Conservation (phyloP, 2,329 filamentous ascomycete species). For the Ramichloridium luteum region DNA sequence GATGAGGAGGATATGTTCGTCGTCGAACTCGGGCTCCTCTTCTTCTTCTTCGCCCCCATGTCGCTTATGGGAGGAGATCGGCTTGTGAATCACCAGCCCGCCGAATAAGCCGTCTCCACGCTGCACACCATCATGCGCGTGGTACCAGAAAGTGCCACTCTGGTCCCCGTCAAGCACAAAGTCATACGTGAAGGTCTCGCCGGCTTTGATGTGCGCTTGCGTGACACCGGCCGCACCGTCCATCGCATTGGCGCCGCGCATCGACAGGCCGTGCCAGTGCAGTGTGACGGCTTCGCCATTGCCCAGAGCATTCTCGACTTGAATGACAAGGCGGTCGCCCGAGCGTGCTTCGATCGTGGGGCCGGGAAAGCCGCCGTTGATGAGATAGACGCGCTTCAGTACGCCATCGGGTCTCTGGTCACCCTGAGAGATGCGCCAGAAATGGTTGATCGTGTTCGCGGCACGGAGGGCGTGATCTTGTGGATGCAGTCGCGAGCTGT, state of each 20-base stretch:
- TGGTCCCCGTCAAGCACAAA: conserved; percentile 21
- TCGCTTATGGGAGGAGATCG: too few relatives aligned
- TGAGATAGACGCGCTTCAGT: conserved; percentile 36
- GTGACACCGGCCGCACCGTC: conserved; percentile 20
- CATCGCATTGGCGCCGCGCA: conserved; percentile 15
- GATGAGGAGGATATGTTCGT: conserved; percentile 35
- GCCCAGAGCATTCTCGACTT: conserved; percentile 30
- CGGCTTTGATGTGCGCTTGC: conserved; percentile 14
- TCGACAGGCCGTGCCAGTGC: conserved; percentile 35
- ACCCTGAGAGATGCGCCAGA: conserved; percentile 13
- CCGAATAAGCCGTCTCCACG: conserved; percentile 38
- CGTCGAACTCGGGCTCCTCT: conserved; percentile 21
- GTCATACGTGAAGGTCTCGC: conserved; percentile 28
- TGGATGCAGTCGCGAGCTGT: conserved; percentile 9
- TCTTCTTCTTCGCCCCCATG: conserved; percentile 1
- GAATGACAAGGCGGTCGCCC: conserved; percentile 34
- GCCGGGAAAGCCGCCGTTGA: conserved; percentile 42
- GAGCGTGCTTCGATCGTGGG: conserved; percentile 38
- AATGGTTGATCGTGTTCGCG: conserved; percentile 8
- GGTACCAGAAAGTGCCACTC: conserved; percentile 38
- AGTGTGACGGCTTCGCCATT: conserved; percentile 28
- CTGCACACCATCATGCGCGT: conserved; percentile 33
- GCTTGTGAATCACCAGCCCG: conserved; percentile 35
- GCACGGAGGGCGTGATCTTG: conserved; percentile 12
- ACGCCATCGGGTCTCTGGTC: conserved; percentile 34